Base-by-base conservation (phyloP, 371 early-diverging fungal species). In the Chytridium lagenaria region DNA sequence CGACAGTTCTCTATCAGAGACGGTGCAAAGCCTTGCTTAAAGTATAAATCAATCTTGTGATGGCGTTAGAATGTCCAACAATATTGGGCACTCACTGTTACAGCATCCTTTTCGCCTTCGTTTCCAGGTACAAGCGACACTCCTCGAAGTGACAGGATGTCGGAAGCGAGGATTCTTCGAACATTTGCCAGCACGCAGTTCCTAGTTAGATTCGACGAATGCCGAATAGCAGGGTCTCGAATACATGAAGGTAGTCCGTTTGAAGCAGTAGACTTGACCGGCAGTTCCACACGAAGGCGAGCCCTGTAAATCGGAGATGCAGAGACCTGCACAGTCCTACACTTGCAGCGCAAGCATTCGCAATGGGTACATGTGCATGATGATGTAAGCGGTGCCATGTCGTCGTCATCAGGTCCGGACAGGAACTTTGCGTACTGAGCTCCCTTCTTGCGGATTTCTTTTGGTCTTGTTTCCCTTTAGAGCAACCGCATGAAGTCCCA, bases 211-310 rank as follows among this genome's bases (percentile, higher is more conserved):
- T 69, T 37, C 37, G 61, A 71, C 7, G 61, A 10, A 2, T 40
- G 16, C 26, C 64, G 31, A 2, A 37, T 34, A 1, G 34, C 2
- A 12, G 49, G 44, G 55, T 71, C 71, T 36, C 15, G 44, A 37
- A 71, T 36, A 37, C 64, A 71, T 30, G 1, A 19, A 37, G 71
- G 71, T 49, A 71, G n/a, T 59, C 2, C 15, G 23, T 26, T 39
- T 3, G 66, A n/a, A n/a, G 37, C 3, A 37, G 49, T 26, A 39
- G 59, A 26, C 22, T 33, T 59, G 3, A 34, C 26, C n/a, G 70
- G 70, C 12, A 70, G 59, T 26, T 51, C 70, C 40, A 70, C 59
- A 3, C 70, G 37, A n/a, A 70, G n/a, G 2, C 70, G 59, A 3
- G 36, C 37, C 2, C 44, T 15, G 16, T 66, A 40, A 3, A 37